These are phyloP conservation scores for Oxytropis ochrocephala DNA, from an alignment of 306 rosid species.

Conservation along the genomic window DNA sequence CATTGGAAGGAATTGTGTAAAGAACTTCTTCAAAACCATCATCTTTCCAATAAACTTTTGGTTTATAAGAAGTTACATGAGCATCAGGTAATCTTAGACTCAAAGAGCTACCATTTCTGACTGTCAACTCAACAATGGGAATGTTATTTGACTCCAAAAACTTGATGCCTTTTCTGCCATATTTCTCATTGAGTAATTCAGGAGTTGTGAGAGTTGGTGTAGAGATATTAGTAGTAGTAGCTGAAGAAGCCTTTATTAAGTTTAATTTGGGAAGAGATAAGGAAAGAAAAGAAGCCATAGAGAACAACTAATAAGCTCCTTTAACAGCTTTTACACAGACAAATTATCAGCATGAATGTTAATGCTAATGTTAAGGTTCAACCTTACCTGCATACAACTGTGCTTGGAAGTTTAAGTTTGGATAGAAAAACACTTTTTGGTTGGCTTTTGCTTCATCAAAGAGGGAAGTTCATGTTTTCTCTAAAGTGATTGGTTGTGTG, in stretches of 20 bases:
- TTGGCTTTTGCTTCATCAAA: neutral
- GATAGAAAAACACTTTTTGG: neutral
- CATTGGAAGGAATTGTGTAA: conserved; percentile 49
- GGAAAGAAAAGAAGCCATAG: conserved; percentile 85
- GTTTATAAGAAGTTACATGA: conserved; percentile 83
- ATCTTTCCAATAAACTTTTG: conserved; percentile 85
- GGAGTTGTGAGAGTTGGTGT: conserved; percentile 27
- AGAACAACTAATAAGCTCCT: conserved; percentile 21
- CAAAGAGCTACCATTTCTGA: conserved; percentile 83
- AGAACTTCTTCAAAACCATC: conserved; percentile 83
- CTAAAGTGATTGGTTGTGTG: neutral
- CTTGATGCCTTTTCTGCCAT: conserved; percentile 73
- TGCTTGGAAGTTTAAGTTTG: conserved; percentile 24
- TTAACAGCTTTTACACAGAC: conserved; percentile 45
- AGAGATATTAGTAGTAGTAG: conserved; percentile 25
- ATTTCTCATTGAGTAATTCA: conserved; percentile 59
- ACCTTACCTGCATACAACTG: conserved; percentile 22
- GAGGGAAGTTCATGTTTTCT: neutral
- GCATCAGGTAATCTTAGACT: conserved; percentile 82
- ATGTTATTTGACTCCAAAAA: conserved; percentile 49
- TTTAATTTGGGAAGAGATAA: conserved; percentile 64
- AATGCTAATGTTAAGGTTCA: conserved; percentile 33
- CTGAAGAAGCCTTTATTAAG: conserved; percentile 43
- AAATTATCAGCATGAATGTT: conserved; percentile 21
- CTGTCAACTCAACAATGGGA: conserved; percentile 65